These are phyloP conservation scores for Cylindrodendrum hubeiense DNA, from an alignment of 2,329 filamentous ascomycete species.

Conservation along the genomic window DNA sequence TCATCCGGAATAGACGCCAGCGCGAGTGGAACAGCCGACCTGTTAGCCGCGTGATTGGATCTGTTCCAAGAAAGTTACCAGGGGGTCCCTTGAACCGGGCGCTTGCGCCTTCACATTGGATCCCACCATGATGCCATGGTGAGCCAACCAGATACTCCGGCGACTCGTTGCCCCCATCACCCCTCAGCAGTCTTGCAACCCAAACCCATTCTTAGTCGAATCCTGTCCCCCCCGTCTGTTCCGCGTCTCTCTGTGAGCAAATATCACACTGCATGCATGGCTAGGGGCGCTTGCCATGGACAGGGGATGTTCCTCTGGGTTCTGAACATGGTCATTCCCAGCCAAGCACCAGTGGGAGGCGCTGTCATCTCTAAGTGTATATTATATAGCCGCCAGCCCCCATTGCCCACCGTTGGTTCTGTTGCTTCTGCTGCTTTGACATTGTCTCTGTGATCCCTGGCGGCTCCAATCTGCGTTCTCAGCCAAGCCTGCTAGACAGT, in stretches of 20 bases:
- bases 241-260: conserved; percentile 36
- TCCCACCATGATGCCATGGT: conserved; percentile 32
- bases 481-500: conserved; percentile 33
- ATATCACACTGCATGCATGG: conserved; percentile 48
- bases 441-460: conserved; percentile 40
- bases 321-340: conserved; percentile 22
- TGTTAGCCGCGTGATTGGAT: conserved; percentile 46
- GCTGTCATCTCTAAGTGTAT: conserved; percentile 26
- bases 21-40: conserved; percentile 44
- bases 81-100: conserved; percentile 33
- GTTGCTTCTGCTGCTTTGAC: conserved; percentile 33
- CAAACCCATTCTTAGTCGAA: conserved; percentile 29
- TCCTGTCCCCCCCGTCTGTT: conserved; percentile 33
- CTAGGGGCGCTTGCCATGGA: conserved; percentile 45
- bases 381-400: conserved; percentile 45
- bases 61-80: conserved; percentile 22
- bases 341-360: conserved; percentile 27
- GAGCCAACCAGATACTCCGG: conserved; percentile 38
- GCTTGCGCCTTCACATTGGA: conserved; percentile 46
- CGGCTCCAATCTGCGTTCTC: conserved; percentile 34
- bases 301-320: conserved; percentile 16
- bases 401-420: conserved; percentile 36
- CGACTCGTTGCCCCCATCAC: conserved; percentile 30
- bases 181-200: conserved; percentile 20
- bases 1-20: conserved; percentile 48